phyloP scores from a whole-genome alignment of 2,329 filamentous ascomycete species.

The Didymella lethalis region DNA sequence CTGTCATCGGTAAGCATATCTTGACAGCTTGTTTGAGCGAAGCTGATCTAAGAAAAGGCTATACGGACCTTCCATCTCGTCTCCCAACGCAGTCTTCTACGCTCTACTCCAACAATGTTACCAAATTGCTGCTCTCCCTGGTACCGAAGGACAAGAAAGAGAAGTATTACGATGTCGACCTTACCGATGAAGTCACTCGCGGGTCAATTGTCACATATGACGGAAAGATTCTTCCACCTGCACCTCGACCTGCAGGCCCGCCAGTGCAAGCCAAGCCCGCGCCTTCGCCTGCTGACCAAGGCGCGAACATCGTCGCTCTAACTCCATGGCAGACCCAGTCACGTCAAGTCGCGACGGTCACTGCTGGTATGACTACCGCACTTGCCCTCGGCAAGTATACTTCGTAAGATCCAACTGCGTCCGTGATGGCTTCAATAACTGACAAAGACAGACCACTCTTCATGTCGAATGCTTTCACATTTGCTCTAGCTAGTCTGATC shows the following conservation, averaged over 20 bases:
- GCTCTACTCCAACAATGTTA: conserved; percentile 92
- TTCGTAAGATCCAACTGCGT: conserved; percentile 49
- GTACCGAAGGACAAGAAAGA: conserved; percentile 77
- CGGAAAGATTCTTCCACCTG: conserved; percentile 77
- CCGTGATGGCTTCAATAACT: not conserved
- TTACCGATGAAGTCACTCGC: conserved; percentile 84
- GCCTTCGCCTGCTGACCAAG: conserved; percentile 44
- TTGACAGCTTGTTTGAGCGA: not conserved
- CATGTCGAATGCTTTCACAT: conserved; percentile 88
- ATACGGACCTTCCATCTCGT: conserved; percentile 86
- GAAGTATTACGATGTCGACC: conserved; percentile 80
- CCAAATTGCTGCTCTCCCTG: conserved; percentile 86
- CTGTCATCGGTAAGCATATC: conserved; percentile 73
- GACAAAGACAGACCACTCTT: conserved; percentile 66
- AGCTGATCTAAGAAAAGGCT: conserved; percentile 55
- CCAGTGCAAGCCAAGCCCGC: conserved; percentile 59
- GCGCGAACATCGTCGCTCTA: conserved; percentile 69
- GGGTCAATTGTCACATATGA: conserved; percentile 83
- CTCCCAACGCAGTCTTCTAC: conserved; percentile 89
- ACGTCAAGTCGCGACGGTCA: conserved; percentile 76
- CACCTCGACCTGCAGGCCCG: conserved; percentile 71
- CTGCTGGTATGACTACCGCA: conserved; percentile 77
- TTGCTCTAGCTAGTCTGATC: conserved; percentile 82
- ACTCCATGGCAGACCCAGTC: conserved; percentile 84
- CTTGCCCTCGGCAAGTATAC: conserved; percentile 82